Evolutionary conservation across 1,139 yeast species (phyloP).

Genomic region (Taphrina flavorubra): DNA sequence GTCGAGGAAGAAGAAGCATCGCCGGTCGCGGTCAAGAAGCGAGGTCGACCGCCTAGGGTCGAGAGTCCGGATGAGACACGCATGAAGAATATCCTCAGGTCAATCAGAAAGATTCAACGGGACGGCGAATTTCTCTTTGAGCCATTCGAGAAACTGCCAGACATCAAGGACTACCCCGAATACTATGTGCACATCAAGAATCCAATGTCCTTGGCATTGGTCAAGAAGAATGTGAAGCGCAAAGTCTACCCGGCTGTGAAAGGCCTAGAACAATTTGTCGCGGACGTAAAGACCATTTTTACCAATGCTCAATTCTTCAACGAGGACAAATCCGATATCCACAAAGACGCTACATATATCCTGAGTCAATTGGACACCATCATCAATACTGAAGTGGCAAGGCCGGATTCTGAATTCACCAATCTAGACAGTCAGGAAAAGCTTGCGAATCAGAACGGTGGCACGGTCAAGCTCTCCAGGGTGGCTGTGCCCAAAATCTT

Average conservation of each 20-base stretch:
- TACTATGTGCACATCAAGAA: conserved; percentile 68
- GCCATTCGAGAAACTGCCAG: conserved; percentile 84
- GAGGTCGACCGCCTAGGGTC: conserved; percentile 41
- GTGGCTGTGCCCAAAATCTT: conserved; percentile 78
- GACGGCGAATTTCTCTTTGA: conserved; percentile 40
- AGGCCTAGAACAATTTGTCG: conserved; percentile 70
- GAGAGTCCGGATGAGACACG: conserved; percentile 42
- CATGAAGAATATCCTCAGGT: conserved; percentile 38
- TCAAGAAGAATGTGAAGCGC: conserved; percentile 82
- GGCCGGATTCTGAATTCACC: conserved; percentile 62
- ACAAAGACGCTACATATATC: conserved; percentile 65
- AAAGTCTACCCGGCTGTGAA: conserved; percentile 64
- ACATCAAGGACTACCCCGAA: conserved; percentile 66
- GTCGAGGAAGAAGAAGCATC: conserved; percentile 18
- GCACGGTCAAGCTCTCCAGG: conserved; percentile 60
- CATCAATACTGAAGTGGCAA: conserved; percentile 72
- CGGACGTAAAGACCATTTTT: conserved; percentile 77
- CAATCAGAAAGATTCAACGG: conserved; percentile 20
- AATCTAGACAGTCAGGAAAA: conserved; percentile 17
- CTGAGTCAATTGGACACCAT: conserved; percentile 67
- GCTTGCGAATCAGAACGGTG: conserved; percentile 48
- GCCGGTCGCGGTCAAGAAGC: conserved; percentile 23
- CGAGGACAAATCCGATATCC: conserved; percentile 63
- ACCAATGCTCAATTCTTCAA: conserved; percentile 72
- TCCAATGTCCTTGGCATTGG: conserved; percentile 82